phyloP scores from a whole-genome alignment of 345 rosid genomes.

The Eucalyptus curtisii region DNA sequence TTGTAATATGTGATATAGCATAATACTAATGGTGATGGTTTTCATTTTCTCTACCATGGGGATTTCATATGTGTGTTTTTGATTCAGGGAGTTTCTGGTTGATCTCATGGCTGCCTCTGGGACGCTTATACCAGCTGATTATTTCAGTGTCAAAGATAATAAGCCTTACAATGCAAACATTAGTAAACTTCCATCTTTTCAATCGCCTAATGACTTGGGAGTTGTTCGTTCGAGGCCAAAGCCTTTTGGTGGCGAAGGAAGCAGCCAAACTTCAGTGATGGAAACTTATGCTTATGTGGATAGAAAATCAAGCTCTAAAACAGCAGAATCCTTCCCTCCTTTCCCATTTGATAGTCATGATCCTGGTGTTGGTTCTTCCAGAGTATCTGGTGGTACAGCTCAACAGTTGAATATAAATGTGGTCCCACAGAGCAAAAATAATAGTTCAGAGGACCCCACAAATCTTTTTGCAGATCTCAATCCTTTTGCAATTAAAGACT shows the following conservation, averaged over 20 bases:
- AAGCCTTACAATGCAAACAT: constrained; percentile 34
- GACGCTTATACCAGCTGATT: constrained; percentile 94
- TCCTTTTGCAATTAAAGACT: constrained; percentile 85
- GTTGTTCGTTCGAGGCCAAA: constrained; percentile 25
- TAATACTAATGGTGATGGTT: neutral
- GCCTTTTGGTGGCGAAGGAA: constrained; percentile 57
- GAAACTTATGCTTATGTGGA: constrained; percentile 17
- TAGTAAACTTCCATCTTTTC: constrained; percentile 29
- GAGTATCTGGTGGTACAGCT: constrained; percentile 13
- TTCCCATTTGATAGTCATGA: constrained; percentile 18
- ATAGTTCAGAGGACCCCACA: constrained; percentile 50
- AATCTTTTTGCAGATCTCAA: constrained; percentile 92
- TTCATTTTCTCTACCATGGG: neutral
- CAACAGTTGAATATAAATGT: constrained; percentile 21
- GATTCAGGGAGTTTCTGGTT: constrained; percentile 91
- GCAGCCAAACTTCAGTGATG: constrained; percentile 31
- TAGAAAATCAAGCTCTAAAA: constrained; percentile 23
- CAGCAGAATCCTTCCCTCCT: constrained; percentile 16
- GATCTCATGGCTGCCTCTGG: constrained; percentile 99
- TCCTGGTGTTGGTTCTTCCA: constrained; percentile 42
- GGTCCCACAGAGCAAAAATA: constrained; percentile 60
- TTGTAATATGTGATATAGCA: neutral
- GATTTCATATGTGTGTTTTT: neutral
- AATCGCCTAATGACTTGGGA: constrained; percentile 25
- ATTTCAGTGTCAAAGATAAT: constrained; percentile 46